Percentiles rank a stretch among this genome's conserved stretches.
These are phyloP conservation scores for Fomitopsis serialis DNA, from an alignment of 768 basidiomycete species.

Conservation along the genomic window DNA sequence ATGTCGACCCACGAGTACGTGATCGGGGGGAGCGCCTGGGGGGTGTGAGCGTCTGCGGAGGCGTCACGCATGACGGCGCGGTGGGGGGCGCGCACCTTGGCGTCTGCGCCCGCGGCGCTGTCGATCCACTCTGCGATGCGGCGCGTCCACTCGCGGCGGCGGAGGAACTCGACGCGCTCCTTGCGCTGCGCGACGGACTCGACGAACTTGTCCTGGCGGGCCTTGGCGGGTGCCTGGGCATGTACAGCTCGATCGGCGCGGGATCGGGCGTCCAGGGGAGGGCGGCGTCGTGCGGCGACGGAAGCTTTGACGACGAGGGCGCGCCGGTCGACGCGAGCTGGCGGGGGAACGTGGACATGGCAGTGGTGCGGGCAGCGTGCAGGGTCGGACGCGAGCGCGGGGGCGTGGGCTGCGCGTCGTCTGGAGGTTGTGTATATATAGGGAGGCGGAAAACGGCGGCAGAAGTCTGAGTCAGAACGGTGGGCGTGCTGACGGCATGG, in stretches of 20 bases:
- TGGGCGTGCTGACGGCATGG: background rate
- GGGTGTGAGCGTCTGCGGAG: background rate
- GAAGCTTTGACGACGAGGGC: background rate
- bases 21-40: constrained; percentile 10
- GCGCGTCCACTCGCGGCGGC: constrained; percentile 39
- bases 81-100: background rate
- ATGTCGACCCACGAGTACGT: constrained; percentile 17
- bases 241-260: background rate
- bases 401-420: background rate
- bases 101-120: background rate
- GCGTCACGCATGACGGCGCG: background rate
- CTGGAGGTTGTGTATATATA: no score
- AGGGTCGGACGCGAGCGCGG: background rate
- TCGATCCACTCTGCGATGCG: constrained; percentile 33
- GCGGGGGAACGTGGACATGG: background rate
- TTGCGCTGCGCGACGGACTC: constrained; percentile 43
- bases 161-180: constrained; percentile 48
- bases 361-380: background rate
- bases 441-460: background rate
- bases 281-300: background rate
- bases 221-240: constrained; percentile 9
- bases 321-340: background rate
- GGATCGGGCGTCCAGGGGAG: background rate
- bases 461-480: background rate
- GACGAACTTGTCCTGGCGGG: constrained; percentile 38